Evolutionary conservation across 83 land plant species (phyloP).

Genomic region (Isoetes engelmannii): DNA sequence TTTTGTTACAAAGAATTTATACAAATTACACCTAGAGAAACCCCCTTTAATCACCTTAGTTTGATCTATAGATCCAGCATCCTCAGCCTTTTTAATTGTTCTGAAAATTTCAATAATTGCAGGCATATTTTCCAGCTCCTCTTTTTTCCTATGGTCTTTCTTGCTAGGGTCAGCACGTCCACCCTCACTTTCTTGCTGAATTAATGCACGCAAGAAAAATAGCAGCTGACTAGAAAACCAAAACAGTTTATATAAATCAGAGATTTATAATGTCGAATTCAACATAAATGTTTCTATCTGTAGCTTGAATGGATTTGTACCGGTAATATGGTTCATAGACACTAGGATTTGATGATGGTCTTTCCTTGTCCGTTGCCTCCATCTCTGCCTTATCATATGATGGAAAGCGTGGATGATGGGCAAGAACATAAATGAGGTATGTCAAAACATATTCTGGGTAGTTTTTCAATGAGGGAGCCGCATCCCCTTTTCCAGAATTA

Average conservation of each 20-base stretch:
- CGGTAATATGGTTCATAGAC: conserved; percentile 61
- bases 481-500: conserved; percentile 22
- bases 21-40: conserved; percentile 14
- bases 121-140: conserved; percentile 34
- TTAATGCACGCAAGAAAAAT: conserved; percentile 38
- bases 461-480: conserved; percentile 23
- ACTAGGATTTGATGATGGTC: conserved; percentile 34
- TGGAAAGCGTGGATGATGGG: conserved; percentile 67
- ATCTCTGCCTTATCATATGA: conserved; percentile 4
- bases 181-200: conserved; percentile 32
- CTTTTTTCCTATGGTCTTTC: conserved; percentile 11
- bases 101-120: conserved; percentile 56
- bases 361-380: too few species aligned
- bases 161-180: conserved; percentile 1
- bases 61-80: conserved; percentile 43
- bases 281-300: not conserved
- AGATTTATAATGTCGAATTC: not conserved
- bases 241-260: not conserved
- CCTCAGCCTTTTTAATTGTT: conserved; percentile 68
- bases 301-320: conserved; percentile 27
- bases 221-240: conserved; percentile 51
- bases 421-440: conserved; percentile 74
- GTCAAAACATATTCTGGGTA: conserved; percentile 68
- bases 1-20: not conserved
- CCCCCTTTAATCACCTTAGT: conserved; percentile 40